Percentiles rank a stretch among this genome's conserved stretches.
Conservation (phyloP, 73 alveolate genomes). For the Paramecium primaurelia region DNA sequence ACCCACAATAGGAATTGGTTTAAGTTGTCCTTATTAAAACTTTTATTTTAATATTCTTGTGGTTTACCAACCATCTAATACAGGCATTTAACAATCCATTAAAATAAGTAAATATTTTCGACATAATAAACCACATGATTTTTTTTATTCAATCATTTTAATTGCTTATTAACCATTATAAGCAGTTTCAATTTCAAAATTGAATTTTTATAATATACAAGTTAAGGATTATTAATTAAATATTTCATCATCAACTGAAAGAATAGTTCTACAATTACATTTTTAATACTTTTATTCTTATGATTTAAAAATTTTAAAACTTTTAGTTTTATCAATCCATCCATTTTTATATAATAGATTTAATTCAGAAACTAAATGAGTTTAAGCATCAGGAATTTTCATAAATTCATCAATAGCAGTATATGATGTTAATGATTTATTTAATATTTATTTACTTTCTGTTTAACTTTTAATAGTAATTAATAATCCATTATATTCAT, state of each 20-base stretch:
- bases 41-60: neutral
- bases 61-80: conserved; percentile 40
- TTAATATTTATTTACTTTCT: neutral
- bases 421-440: neutral
- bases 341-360: neutral
- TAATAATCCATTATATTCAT: neutral
- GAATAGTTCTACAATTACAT: conserved; percentile 26
- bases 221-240: conserved; percentile 22
- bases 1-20: neutral
- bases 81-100: conserved; percentile 49
- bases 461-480: neutral
- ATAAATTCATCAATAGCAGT: conserved; percentile 25
- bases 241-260: conserved; percentile 50
- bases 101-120: neutral
- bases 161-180: conserved; percentile 49
- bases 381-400: conserved; percentile 4
- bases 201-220: neutral
- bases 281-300: neutral
- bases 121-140: neutral
- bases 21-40: neutral
- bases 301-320: neutral
- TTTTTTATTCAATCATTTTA: neutral
- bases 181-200: conserved; percentile 23
- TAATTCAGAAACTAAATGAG: neutral
- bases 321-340: neutral